Percentiles rank a stretch among this genome's conserved stretches.
Conservation (phyloP, 352 stramenopile genomes). For the Thraustochytrium striatum region DNA sequence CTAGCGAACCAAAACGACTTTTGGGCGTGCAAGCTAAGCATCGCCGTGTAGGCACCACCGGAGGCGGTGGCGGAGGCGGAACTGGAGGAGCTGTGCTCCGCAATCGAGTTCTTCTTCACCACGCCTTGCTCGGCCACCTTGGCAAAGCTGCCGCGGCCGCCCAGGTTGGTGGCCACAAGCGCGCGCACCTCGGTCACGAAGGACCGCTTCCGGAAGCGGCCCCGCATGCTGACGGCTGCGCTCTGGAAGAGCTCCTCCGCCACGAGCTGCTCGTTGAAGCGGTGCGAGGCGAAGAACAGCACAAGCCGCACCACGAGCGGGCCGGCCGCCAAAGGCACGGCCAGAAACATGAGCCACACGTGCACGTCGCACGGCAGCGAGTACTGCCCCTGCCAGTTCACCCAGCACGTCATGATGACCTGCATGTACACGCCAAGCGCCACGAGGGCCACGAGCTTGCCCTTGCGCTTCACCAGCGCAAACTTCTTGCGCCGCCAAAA, state of each 20-base stretch:
- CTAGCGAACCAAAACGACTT: not conserved
- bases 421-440: not conserved
- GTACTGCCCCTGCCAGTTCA: not conserved
- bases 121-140: not conserved
- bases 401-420: not conserved
- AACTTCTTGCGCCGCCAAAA: not conserved
- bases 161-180: not conserved
- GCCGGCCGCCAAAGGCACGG: constrained; percentile 13
- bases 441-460: not conserved
- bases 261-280: constrained; percentile 6
- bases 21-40: not conserved
- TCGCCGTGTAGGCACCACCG: not conserved
- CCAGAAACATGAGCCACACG: not conserved
- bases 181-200: not conserved
- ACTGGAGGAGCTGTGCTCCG: not conserved
- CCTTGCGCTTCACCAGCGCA: not conserved
- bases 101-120: not conserved
- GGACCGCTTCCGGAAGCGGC: not conserved
- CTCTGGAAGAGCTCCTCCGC: not conserved
- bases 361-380: constrained; percentile 3
- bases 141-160: not conserved
- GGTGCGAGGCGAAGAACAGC: not conserved
- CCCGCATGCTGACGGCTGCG: not conserved
- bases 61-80: not conserved
- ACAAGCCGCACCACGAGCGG: constrained; percentile 19